Percentiles rank a stretch among this genome's conserved stretches.
Evolutionary conservation across 257 asterid genomes (phyloP).

Genomic region (Lithospermum erythrorhizon): DNA sequence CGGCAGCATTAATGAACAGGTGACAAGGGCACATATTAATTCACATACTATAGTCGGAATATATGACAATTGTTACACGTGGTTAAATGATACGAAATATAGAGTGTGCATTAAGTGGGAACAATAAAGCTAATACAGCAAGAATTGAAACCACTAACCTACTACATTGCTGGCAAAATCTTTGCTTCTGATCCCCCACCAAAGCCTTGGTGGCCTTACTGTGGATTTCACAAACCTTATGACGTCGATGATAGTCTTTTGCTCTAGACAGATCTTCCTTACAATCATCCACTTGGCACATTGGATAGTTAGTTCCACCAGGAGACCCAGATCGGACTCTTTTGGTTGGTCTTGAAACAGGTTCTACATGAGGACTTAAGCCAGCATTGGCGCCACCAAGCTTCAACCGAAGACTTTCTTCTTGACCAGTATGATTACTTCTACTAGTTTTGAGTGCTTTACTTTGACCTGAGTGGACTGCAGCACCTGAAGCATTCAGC

Average conservation of each 20-base stretch:
- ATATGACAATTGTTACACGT: neutral
- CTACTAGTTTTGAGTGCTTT: slow-evolving; percentile 15
- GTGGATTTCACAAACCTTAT: slow-evolving; percentile 87
- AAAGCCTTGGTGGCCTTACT: slow-evolving; percentile 60
- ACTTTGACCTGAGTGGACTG: slow-evolving; percentile 14
- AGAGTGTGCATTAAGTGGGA: neutral
- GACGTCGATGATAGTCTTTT: slow-evolving; percentile 87
- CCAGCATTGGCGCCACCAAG: slow-evolving; percentile 33
- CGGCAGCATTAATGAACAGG: neutral
- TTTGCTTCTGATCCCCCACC: slow-evolving; percentile 53
- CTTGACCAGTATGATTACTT: slow-evolving; percentile 12
- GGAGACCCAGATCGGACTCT: slow-evolving; percentile 77
- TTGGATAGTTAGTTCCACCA: slow-evolving; percentile 37
- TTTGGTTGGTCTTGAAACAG: slow-evolving; percentile 48
- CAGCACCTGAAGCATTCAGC: neutral
- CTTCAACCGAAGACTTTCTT: slow-evolving; percentile 31
- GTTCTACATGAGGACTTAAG: slow-evolving; percentile 29
- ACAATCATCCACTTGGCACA: slow-evolving; percentile 85
- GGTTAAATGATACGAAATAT: neutral
- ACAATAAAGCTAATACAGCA: neutral
- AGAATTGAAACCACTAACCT: slow-evolving; percentile 17
- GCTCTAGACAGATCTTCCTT: slow-evolving; percentile 55
- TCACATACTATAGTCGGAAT: neutral
- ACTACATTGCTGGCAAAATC: slow-evolving; percentile 53
- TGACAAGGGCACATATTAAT: no score